Percentiles rank a stretch among this genome's conserved stretches.
These are phyloP conservation scores for Casuarina cunninghamiana DNA, from an alignment of 306 rosid species.

Conservation along the genomic window DNA sequence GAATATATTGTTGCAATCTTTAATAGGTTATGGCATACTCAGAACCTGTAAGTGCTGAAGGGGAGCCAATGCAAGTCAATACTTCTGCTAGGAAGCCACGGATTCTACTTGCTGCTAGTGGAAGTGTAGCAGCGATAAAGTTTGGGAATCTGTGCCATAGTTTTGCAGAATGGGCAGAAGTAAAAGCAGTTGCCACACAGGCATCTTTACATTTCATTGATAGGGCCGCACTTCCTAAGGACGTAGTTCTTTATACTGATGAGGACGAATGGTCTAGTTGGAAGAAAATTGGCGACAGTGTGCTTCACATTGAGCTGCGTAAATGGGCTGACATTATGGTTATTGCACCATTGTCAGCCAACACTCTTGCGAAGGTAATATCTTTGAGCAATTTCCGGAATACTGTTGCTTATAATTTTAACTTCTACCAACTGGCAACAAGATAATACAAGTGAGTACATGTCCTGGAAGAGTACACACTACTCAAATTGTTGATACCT, in stretches of 20 bases:
- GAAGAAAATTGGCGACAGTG: conserved; percentile 64
- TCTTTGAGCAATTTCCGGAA: conserved; percentile 6
- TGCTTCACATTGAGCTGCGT: conserved; percentile 76
- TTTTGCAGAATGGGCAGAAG: conserved; percentile 79
- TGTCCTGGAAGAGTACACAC: neutral
- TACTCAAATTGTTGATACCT: neutral
- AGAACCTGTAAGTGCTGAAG: conserved; percentile 40
- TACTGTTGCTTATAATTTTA: conserved; percentile 7
- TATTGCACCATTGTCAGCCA: conserved; percentile 85
- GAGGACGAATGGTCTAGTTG: conserved; percentile 66
- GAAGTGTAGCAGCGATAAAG: conserved; percentile 69
- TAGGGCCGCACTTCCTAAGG: conserved; percentile 45
- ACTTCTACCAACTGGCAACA: neutral
- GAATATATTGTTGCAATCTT: conserved; percentile 32
- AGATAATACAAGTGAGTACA: neutral
- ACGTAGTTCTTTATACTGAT: conserved; percentile 42
- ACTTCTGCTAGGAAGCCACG: conserved; percentile 61
- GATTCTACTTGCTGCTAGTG: conserved; percentile 80
- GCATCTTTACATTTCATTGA: conserved; percentile 64
- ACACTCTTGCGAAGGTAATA: conserved; percentile 86
- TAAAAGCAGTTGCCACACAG: conserved; percentile 59
- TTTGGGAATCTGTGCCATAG: conserved; percentile 53
- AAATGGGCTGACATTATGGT: conserved; percentile 90
- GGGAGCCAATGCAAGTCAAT: conserved; percentile 32
- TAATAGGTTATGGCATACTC: conserved; percentile 49